Base-by-base conservation (phyloP, 768 basidiomycete genomes). In the Agaricus subrufescens region DNA sequence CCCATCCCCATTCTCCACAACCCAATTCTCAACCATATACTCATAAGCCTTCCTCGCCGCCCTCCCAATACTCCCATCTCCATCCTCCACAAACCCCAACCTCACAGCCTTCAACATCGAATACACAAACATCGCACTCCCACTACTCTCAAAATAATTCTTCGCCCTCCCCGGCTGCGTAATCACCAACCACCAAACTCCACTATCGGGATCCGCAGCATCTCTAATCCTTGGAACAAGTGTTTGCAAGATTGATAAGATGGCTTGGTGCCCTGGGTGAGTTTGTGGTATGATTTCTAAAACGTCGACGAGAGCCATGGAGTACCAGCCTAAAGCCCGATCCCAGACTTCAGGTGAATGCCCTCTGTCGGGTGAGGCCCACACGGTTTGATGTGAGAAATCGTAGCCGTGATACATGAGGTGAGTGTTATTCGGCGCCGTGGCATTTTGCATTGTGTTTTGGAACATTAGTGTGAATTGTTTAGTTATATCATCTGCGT, bases 101-200 rank as follows among this genome's bases (percentile, higher is more conserved):
- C 78, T 68, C n/a, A 78, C 72, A 4, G 68, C 75, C 56, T 76
- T 77, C 60, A 81, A 57, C 43, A 80, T 60, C 0, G 76, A 57
- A 61, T 79, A 81, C 3, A 78, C 73, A 54, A 72, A 79, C 78
- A 80, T 80, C 44, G 71, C 66, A 10, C 69, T 60, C 0, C 71
- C 78, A 57, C 75, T 76, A 64, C 75, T 77, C 67, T 81, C 79
- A 54, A 80, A 77, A 58, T 79, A 80, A 58, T 81, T 81, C 38
- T 66, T 66, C 27, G 65, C 61, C 19, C 77, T 62, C 26, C 75
- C 76, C 14, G 78, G 76, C 60, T 79, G 73, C 9, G 73, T 76
- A 27, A 79, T 67, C n/a, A 81, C 77, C 29, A 79, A 69, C 79
- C 78, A 80, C 76, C 78, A 81, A 14, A 69, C 77, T 19, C 76